Percentiles rank a stretch among this genome's conserved stretches.
phyloP scores from a whole-genome alignment of 305 asterid species.

The Rubia occidens region DNA sequence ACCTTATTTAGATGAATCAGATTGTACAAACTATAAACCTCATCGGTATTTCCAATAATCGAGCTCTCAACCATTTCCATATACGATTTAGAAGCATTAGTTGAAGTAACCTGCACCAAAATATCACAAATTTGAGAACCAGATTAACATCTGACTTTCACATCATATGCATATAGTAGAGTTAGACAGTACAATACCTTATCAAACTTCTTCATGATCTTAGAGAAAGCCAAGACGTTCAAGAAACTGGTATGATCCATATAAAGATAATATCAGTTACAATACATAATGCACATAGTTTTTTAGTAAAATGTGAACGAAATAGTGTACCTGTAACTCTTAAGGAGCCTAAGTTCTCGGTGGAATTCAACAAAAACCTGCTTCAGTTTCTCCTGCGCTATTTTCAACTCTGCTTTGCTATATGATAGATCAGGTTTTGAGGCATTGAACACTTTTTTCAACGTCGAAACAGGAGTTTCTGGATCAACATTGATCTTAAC shows the following conservation, averaged over 20 bases:
- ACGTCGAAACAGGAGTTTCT: slow-evolving; percentile 55
- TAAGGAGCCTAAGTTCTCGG: slow-evolving; percentile 56
- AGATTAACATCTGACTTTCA: too few relatives aligned
- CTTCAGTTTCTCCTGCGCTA: slow-evolving; percentile 49
- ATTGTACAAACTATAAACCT: slow-evolving; percentile 34
- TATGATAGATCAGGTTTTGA: slow-evolving; percentile 42
- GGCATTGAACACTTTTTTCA: slow-evolving; percentile 36
- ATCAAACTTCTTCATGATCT: slow-evolving; percentile 86
- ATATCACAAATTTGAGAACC: background rate
- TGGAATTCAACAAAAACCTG: slow-evolving; percentile 56
- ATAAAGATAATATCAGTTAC: background rate
- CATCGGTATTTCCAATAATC: slow-evolving; percentile 56
- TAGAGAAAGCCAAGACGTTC: slow-evolving; percentile 74
- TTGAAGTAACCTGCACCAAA: slow-evolving; percentile 45
- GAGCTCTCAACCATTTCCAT: slow-evolving; percentile 69
- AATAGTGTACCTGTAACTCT: slow-evolving; percentile 46
- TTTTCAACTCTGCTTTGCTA: slow-evolving; percentile 55
- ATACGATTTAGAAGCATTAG: slow-evolving; percentile 68
- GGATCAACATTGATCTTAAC: slow-evolving; percentile 63
- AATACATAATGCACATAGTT: background rate
- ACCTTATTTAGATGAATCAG: slow-evolving; percentile 8
- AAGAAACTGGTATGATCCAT: slow-evolving; percentile 44
- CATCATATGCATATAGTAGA: too few relatives aligned
- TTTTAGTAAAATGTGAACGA: background rate
- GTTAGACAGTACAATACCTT: slow-evolving; percentile 29